Percentiles rank a stretch among this genome's conserved stretches.
These are phyloP conservation scores for Polytrichum formosum DNA, from an alignment of 225 moss, liverwort and hornwort genomes.

Conservation along the genomic window DNA sequence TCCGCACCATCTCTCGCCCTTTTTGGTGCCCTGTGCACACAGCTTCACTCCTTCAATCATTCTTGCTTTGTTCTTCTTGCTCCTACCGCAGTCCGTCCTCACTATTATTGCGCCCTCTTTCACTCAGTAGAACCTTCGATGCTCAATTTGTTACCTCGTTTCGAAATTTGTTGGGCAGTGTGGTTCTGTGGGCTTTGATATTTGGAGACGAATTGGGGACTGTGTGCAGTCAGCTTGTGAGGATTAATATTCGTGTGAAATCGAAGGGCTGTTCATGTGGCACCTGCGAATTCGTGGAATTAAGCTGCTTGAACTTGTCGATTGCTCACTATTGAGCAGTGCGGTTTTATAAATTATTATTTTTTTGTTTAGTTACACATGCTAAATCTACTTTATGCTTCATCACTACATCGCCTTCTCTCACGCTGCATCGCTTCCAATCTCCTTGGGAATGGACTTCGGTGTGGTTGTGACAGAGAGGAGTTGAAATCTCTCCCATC, in stretches of 20 bases:
- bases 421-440: constrained; percentile 1
- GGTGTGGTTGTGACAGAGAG: not conserved
- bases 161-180: too few relatives aligned
- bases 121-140: not conserved
- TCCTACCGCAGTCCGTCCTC: not conserved
- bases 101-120: not conserved
- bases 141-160: not conserved
- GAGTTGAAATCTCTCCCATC: not conserved
- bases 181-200: not conserved
- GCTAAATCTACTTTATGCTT: not conserved
- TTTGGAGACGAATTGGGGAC: not conserved
- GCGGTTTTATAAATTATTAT: not conserved
- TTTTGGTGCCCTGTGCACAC: not conserved
- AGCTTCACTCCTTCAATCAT: not conserved
- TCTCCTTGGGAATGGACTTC: not conserved
- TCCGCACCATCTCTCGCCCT: not conserved
- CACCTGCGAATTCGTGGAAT: not conserved
- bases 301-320: not conserved
- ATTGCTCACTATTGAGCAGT: not conserved
- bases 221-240: not conserved
- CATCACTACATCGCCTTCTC: not conserved
- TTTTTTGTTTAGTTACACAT: not conserved
- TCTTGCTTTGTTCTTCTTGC: not conserved
- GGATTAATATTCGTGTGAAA: too few relatives aligned
- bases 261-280: too few relatives aligned